Percentiles rank a stretch among this genome's conserved stretches.
phyloP scores from a whole-genome alignment of 1,139 yeast genomes.

The Scheffersomyces quercinus region DNA sequence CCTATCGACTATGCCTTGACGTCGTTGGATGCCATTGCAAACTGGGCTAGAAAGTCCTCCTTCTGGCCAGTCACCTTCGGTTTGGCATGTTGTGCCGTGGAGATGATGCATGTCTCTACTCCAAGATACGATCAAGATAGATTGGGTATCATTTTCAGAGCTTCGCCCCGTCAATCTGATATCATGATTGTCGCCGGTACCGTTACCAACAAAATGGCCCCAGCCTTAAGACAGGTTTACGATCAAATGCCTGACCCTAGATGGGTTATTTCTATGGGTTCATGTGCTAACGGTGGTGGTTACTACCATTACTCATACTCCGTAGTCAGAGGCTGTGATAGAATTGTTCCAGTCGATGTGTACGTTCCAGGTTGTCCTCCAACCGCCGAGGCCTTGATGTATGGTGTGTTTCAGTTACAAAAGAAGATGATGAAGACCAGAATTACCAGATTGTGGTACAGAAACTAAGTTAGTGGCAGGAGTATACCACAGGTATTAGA shows the following conservation, averaged over 20 bases:
- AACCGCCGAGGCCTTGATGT: constrained; percentile 87
- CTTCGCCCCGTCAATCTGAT: constrained; percentile 92
- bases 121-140: constrained; percentile 94
- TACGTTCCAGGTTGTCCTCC: constrained; percentile 96
- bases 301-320: constrained; percentile 89
- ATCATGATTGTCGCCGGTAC: constrained; percentile 94
- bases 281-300: constrained; percentile 95
- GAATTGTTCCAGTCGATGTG: constrained; percentile 85
- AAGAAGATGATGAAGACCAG: constrained; percentile 85
- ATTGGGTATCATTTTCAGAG: constrained; percentile 90
- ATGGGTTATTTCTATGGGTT: constrained; percentile 91
- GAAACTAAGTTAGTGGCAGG: constrained; percentile 41
- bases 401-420: constrained; percentile 85
- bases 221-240: constrained; percentile 88
- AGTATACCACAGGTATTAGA: too few relatives aligned
- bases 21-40: constrained; percentile 79
- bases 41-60: constrained; percentile 91
- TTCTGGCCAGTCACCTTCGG: constrained; percentile 96
- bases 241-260: constrained; percentile 95
- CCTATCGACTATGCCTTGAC: constrained; percentile 83
- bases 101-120: constrained; percentile 93
- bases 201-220: constrained; percentile 90
- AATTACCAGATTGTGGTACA: constrained; percentile 85
- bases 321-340: constrained; percentile 88
- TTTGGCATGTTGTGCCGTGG: constrained; percentile 90